phyloP scores from a whole-genome alignment of 352 stramenopile genomes.

The Pythium myriotylum region DNA sequence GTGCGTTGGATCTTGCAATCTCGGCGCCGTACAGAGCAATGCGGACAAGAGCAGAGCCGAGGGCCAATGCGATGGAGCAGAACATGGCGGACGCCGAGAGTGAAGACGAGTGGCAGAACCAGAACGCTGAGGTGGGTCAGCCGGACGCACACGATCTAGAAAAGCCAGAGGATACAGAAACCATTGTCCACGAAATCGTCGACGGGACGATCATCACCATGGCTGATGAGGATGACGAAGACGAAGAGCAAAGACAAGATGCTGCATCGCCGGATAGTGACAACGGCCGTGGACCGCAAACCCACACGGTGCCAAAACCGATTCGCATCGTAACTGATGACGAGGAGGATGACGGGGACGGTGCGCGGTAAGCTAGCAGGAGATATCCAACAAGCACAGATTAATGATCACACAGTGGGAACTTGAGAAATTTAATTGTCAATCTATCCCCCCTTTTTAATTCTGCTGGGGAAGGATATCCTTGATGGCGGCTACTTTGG shows the following conservation, averaged over 20 bases:
- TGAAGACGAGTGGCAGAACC: conserved; percentile 2
- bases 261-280: not conserved
- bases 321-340: not conserved
- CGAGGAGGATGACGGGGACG: conserved; percentile 8
- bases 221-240: not conserved
- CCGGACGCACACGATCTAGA: conserved; percentile 11
- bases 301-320: not conserved
- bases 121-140: conserved; percentile 20
- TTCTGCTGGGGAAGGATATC: conserved; percentile 25
- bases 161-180: not conserved
- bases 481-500: conserved; percentile 39
- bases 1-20: conserved; percentile 18
- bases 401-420: no score
- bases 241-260: not conserved
- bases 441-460: not conserved
- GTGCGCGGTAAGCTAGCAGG: not conserved
- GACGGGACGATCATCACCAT: not conserved
- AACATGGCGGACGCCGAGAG: conserved; percentile 4
- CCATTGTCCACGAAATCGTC: conserved; percentile 1
- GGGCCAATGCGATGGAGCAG: not conserved
- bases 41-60: conserved; percentile 3
- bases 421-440: not conserved
- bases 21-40: conserved; percentile 24
- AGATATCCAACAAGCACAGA: no score
- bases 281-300: not conserved